Evolutionary conservation across 2,329 filamentous ascomycete species (phyloP).

Genomic region (Xylaria sp.): DNA sequence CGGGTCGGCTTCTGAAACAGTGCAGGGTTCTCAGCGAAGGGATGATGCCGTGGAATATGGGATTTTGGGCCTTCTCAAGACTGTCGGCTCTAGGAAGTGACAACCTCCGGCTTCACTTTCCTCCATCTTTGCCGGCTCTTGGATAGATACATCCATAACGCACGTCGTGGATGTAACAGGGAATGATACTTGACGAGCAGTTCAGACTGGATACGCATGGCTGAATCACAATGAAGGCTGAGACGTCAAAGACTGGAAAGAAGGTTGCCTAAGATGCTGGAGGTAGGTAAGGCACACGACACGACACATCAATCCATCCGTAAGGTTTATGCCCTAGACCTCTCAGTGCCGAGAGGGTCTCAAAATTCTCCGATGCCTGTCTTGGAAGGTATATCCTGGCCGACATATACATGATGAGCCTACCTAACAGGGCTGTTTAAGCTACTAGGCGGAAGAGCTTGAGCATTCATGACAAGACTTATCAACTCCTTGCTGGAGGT

Average conservation of each 20-base stretch:
- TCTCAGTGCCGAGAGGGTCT: neutral
- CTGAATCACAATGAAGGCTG: too few relatives aligned
- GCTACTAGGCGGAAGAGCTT: neutral
- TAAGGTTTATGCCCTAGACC: neutral
- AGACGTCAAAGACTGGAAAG: too few relatives aligned
- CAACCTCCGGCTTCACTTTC: neutral
- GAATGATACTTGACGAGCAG: neutral
- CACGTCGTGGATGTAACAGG: neutral
- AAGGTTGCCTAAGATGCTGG: too few relatives aligned
- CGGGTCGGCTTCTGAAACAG: neutral
- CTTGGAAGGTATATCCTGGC: neutral
- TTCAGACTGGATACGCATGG: neutral
- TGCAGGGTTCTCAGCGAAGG: neutral
- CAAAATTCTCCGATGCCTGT: neutral
- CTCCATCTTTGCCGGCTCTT: too few relatives aligned
- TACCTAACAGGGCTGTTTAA: neutral
- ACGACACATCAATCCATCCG: too few relatives aligned
- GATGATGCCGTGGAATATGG: neutral
- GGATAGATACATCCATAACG: too few relatives aligned
- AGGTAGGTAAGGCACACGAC: too few relatives aligned
- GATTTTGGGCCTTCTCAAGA: neutral
- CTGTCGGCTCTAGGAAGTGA: neutral
- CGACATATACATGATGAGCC: too few relatives aligned
- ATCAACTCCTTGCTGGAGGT: too few relatives aligned
- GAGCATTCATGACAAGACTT: too few relatives aligned